Evolutionary conservation across 164 flowering plant genomes (phyloP), one percentile per base, ranked within the genome.

Genomic region (Euptelea pleiosperma): DNA sequence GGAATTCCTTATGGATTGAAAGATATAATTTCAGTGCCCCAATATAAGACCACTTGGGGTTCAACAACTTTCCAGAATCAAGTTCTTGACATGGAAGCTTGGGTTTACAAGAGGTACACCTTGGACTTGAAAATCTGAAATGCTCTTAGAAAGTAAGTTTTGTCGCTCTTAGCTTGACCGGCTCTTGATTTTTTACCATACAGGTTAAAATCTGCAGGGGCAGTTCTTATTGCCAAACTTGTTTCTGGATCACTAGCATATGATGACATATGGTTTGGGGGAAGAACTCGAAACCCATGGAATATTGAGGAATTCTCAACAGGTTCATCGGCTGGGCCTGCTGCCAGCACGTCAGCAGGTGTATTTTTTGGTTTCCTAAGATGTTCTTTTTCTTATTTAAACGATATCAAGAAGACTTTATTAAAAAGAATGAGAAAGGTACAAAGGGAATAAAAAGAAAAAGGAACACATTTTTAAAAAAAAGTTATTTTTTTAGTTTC

Each of bases 201-300:
- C 77, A 92, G 98, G 78, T 66, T 92, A 61, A 82, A 65, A 55
- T 75, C 90, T 70, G 82, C 91, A 7, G 96, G 96, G 39, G 96
- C 88, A 11, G 89, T 92, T 73, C 88, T 92, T 41, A 74, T 89
- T 51, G 96, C 87, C 59, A 92, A 92, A 74, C 90, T 92, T 69
- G 98, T 78, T 43, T 37, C 89, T 37, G 98, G 97, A 41, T 92
- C 98, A 24, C 65, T 92, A 51, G 98, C 85, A 50, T 92, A 85
- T 67, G 92, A 90, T 76, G 97, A 93, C 63, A 89, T 93, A 50
- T 87, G 96, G 98, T 93, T 86, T 73, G 97, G 97, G 11, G 98
- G 98, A 50, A 79, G 98, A 72, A 90, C 97, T 33, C 80, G 87
- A 52, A 93, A 93, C 70, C 98, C 96, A 11, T 93, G 98, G 96